Conservation (phyloP, 2,329 filamentous ascomycete species). For the Phaeosphaeria sp. region DNA sequence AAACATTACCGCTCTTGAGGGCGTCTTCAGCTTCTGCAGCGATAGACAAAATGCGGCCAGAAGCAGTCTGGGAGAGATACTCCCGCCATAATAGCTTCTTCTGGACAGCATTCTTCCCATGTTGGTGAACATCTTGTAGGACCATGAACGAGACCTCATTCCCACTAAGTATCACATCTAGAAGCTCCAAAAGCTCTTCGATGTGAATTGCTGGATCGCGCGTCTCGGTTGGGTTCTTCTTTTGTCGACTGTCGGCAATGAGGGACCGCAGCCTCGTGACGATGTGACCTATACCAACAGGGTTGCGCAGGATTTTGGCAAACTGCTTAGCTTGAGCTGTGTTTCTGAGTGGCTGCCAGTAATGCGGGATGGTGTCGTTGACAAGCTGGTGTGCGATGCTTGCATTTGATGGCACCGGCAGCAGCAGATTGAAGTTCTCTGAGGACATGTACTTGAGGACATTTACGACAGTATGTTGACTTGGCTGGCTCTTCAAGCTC, state of each 20-base stretch:
- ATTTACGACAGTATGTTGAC: slow-evolving; percentile 62
- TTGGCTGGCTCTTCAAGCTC: slow-evolving; percentile 67
- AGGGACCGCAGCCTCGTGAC: slow-evolving; percentile 72
- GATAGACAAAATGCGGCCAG: slow-evolving; percentile 65
- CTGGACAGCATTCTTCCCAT: slow-evolving; percentile 53
- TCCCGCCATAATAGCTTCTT: slow-evolving; percentile 69
- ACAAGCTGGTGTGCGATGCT: slow-evolving; percentile 80
- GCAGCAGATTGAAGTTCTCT: slow-evolving; percentile 63
- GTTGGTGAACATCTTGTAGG: slow-evolving; percentile 52
- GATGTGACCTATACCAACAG: slow-evolving; percentile 80
- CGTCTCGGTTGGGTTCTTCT: slow-evolving; percentile 40
- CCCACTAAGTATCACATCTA: slow-evolving; percentile 53
- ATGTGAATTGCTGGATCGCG: slow-evolving; percentile 43
- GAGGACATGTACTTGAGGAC: slow-evolving; percentile 61
- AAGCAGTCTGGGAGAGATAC: slow-evolving; percentile 63
- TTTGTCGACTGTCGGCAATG: slow-evolving; percentile 50
- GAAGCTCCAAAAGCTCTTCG: slow-evolving; percentile 52
- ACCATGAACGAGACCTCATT: slow-evolving; percentile 52
- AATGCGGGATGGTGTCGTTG: slow-evolving; percentile 77
- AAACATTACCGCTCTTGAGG: slow-evolving; percentile 45
- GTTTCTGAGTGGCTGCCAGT: slow-evolving; percentile 66
- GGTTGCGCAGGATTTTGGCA: slow-evolving; percentile 70
- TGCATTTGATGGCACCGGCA: slow-evolving; percentile 71
- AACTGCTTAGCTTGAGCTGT: slow-evolving; percentile 52
- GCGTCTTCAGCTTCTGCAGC: slow-evolving; percentile 66